Base-by-base conservation (phyloP, 1,139 yeast species). In the Arxiozyma bovina region DNA sequence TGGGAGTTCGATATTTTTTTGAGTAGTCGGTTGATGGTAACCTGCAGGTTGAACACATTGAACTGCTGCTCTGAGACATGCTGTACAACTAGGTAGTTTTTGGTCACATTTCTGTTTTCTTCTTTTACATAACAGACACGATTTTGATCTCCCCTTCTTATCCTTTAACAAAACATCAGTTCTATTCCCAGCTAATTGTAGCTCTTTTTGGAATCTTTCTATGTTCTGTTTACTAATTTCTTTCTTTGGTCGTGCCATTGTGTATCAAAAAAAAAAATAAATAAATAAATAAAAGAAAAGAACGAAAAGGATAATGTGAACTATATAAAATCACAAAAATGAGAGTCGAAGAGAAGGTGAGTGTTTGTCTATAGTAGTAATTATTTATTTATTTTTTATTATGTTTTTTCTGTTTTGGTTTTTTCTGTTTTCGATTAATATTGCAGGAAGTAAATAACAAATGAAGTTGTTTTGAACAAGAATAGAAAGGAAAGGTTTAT, bases 31-130 rank as follows among this genome's bases (percentile, higher is more conserved):
- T 45, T 53, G 51, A 15, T 25, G 34, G n/a, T 81, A 81, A 53
- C 79, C 73, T 5, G 79, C 79, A 0, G 86, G 86, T 61, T 81
- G 83, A 3, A 80, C 71, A 64, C 86, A 81, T 57, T 74, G 70
- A 4, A 77, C 79, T 27, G 77, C 79, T 0, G 85, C 82, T 60
- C 79, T 79, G 52, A 81, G 66, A 67, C 86, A 81, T 45, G 81
- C 81, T 9, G 85, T 78, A 61, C 86, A 81, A 47, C 80, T 73
- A 2, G 86, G 86, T 9, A 77, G 64, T 54, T 82, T 71, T 56
- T 81, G 85, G 60, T 81, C 85, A 66, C 86, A 81, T 60, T 78
- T 75, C 60, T 78, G 81, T 60, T 79, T 79, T 48, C 82, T 65
- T 60, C 77, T 75, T 58, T 78, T 80, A 56, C 83, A 79, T 21